Percentiles rank a stretch among this genome's conserved stretches.
Conservation (phyloP, 768 basidiomycete species). For the Fomitopsis serialis region DNA sequence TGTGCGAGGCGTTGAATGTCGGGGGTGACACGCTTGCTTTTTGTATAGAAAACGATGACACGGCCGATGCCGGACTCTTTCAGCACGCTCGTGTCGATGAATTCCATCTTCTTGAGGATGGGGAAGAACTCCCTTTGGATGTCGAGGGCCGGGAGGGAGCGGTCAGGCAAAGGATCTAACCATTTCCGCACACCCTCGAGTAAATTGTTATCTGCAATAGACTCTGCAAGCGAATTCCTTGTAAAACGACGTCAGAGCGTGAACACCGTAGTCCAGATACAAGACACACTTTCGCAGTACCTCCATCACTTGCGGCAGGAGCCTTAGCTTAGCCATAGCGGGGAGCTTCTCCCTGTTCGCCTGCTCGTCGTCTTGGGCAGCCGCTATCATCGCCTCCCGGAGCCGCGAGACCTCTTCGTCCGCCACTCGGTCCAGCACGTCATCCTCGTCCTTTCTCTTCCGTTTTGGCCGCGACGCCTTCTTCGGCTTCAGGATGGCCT, state of each 20-base stretch:
- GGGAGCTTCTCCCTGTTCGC: conserved; percentile 78
- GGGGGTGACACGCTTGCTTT: conserved; percentile 83
- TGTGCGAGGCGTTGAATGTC: conserved; percentile 79
- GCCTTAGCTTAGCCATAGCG: conserved; percentile 76
- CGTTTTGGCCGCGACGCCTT: conserved; percentile 58
- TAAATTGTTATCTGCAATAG: conserved; percentile 93
- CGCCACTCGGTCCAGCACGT: conserved; percentile 78
- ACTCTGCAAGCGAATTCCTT: conserved; percentile 81
- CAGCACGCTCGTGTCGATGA: conserved; percentile 84
- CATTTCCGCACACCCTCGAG: conserved; percentile 84
- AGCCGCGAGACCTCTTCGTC: conserved; percentile 90
- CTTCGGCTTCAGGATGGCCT: conserved; percentile 82
- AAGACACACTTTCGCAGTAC: conserved; percentile 80
- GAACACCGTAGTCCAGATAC: no score
- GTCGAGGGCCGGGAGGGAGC: conserved; percentile 89
- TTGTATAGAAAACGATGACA: conserved; percentile 92
- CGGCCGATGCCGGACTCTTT: conserved; percentile 89
- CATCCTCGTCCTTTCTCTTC: conserved; percentile 76
- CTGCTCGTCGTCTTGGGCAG: conserved; percentile 79
- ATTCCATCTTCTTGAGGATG: conserved; percentile 81
- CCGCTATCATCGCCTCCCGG: conserved; percentile 82
- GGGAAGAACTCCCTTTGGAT: conserved; percentile 92
- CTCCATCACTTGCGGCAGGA: conserved; percentile 88
- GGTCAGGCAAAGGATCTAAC: conserved; percentile 93
- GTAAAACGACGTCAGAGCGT: background rate